A percentile compares a stretch with the other conserved stretches of the same genome.
Conservation (phyloP, 2,329 filamentous ascomycete species). For the Fusarium albosuccineum region DNA sequence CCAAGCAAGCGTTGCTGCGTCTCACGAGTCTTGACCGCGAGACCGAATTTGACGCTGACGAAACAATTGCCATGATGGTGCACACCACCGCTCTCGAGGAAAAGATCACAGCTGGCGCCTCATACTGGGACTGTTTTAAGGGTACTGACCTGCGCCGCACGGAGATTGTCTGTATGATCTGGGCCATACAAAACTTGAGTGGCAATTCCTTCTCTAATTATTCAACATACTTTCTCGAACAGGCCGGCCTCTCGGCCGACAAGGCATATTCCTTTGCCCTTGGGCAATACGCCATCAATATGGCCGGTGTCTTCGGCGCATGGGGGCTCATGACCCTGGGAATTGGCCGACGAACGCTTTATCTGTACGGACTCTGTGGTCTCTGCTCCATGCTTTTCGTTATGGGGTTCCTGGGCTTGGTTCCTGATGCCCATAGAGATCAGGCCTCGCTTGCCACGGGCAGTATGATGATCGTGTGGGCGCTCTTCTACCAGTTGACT, state of each 20-base stretch:
- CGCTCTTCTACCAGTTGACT: conserved; percentile 85
- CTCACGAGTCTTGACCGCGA: conserved; percentile 74
- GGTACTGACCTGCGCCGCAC: conserved; percentile 83
- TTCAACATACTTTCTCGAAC: conserved; percentile 73
- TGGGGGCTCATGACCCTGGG: conserved; percentile 84
- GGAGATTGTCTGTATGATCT: conserved; percentile 74
- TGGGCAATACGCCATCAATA: conserved; percentile 78
- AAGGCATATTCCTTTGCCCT: conserved; percentile 72
- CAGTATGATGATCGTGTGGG: conserved; percentile 87
- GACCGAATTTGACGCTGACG: conserved; percentile 82
- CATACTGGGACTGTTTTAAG: conserved; percentile 86
- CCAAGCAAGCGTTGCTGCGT: conserved; percentile 74
- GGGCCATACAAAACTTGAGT: conserved; percentile 73
- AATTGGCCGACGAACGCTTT: conserved; percentile 81
- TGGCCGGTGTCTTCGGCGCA: conserved; percentile 83
- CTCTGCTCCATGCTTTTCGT: conserved; percentile 83
- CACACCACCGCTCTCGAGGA: conserved; percentile 87
- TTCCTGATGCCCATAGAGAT: conserved; percentile 69
- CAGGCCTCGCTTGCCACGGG: conserved; percentile 81
- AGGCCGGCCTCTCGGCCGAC: conserved; percentile 66
- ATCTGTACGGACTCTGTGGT: conserved; percentile 79
- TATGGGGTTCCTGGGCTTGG: conserved; percentile 86
- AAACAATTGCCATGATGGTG: conserved; percentile 92
- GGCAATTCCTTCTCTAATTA: conserved; percentile 76
- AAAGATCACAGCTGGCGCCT: conserved; percentile 78